These are phyloP conservation scores for Tulasnella sp. DNA, from an alignment of 768 basidiomycete species.

Conservation along the genomic window DNA sequence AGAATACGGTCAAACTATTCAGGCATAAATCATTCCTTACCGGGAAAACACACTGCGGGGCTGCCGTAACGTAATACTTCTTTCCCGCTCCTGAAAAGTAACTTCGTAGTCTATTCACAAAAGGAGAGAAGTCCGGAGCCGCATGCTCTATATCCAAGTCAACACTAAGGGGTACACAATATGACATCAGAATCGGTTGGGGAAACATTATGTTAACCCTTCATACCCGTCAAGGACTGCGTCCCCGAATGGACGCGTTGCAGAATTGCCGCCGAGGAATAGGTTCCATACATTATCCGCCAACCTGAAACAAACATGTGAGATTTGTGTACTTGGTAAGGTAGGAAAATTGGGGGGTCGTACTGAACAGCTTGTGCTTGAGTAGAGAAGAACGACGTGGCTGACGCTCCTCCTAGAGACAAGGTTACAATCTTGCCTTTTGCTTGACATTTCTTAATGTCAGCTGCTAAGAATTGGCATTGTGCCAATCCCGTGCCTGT, in stretches of 20 bases:
- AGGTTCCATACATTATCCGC: conserved; percentile 44
- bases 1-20: too few species aligned
- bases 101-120: conserved; percentile 44
- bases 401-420: conserved; percentile 45
- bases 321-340: not conserved
- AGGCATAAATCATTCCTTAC: not conserved
- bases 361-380: conserved; percentile 36
- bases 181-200: not conserved
- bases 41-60: conserved; percentile 51
- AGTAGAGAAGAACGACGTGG: conserved; percentile 39
- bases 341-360: too few species aligned
- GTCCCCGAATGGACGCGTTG: conserved; percentile 53
- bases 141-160: conserved; percentile 66
- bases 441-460: conserved; percentile 52
- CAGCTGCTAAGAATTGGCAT: conserved; percentile 45
- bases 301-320: conserved; percentile 3
- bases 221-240: conserved; percentile 65
- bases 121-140: conserved; percentile 37
- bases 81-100: conserved; percentile 41
- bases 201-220: too few species aligned
- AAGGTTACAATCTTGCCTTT: conserved; percentile 43
- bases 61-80: conserved; percentile 34
- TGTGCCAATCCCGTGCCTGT: too few species aligned
- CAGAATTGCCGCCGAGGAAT: conserved; percentile 51
- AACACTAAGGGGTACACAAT: not conserved